Evolutionary conservation across 129 eudicot genomes (phyloP), one percentile per base, ranked within the genome.

Genomic region (Flaveria linearis): DNA sequence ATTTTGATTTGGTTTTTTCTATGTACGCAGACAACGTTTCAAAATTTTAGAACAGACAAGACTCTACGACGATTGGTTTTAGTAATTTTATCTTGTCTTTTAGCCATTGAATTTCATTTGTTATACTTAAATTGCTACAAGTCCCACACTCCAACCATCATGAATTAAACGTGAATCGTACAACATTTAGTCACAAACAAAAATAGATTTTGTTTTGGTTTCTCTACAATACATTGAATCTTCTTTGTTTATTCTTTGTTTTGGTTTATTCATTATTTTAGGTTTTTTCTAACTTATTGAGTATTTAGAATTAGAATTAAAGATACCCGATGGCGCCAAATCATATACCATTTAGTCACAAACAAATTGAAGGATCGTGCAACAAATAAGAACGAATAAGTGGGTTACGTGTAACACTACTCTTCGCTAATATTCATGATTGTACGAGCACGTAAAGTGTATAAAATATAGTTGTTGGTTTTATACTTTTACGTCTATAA

Each of bases 141-240:
- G 41, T 36, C 41, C 39, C 41, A 36, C 26, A 43, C 42, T 69
- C 60, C 30, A 68, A 68, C 10, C 45, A 23, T 68, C 30, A 16
- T 12, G 47, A 77, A 77, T 55, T 14, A 69, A 47, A 33, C 57
- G 71, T 71, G 76, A 71, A 71, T 63, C 22, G 8, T 50, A 61
- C 30, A 22, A 47, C 16, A 56, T 23, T 15, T 25, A 18, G 64
- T 18, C 26, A 71, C 68, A 63, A 20, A 62, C 30, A 20, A 50
- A 78, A 33, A n/a, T 50, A 1, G 36, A 62, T 36, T 71, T 71
- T 61, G 77, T 33, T 78, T 71, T 62, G 77, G 56, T 61, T 70
- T 78, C 77, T 47, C 53, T 20, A 15, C 9, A 50, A 61, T 78
- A 45, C 82, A 71, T 58, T 42, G 71, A 71, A 78, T 56, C 25